phyloP scores from a whole-genome alignment of 495 filamentous ascomycete genomes.

The Trypethelium eluteriae region DNA sequence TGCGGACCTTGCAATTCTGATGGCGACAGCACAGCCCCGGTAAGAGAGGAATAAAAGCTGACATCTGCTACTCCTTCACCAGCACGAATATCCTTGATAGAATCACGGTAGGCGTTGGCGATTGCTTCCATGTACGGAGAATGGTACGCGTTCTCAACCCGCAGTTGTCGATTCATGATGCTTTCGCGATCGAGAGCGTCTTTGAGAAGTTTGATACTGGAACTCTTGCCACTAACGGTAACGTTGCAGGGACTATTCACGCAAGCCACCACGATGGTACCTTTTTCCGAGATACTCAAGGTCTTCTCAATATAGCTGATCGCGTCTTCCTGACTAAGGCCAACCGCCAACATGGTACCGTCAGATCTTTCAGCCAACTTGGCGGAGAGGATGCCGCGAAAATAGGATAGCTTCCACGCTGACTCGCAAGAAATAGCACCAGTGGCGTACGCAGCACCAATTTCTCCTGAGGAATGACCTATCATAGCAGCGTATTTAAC shows the following conservation, averaged over 20 bases:
- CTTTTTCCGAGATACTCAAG: not conserved
- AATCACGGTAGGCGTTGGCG: not conserved
- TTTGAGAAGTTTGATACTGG: slow-evolving; percentile 44
- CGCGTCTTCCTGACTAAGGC: slow-evolving; percentile 7
- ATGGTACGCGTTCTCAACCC: slow-evolving; percentile 55
- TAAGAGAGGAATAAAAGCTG: not conserved
- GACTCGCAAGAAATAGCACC: slow-evolving; percentile 40
- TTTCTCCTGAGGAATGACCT: slow-evolving; percentile 58
- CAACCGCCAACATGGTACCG: slow-evolving; percentile 27
- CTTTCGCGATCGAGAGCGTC: slow-evolving; percentile 38
- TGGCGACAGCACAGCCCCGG: not conserved
- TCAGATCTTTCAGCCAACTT: not conserved
- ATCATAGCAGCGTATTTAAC: slow-evolving; percentile 37
- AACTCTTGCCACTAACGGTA: slow-evolving; percentile 51
- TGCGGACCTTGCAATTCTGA: not conserved
- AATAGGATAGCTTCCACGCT: slow-evolving; percentile 40
- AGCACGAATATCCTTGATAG: not conserved
- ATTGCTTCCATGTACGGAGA: slow-evolving; percentile 51
- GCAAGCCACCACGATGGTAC: slow-evolving; percentile 21
- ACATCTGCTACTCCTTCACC: not conserved
- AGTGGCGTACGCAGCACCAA: slow-evolving; percentile 54
- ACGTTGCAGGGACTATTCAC: slow-evolving; percentile 53
- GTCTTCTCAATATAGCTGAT: not conserved
- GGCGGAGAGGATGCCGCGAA: slow-evolving; percentile 27
- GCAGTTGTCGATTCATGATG: slow-evolving; percentile 47